A percentile compares a stretch with the other conserved stretches of the same genome.
Conservation (phyloP, 768 basidiomycete genomes). For the Nevesoporus exiguus region DNA sequence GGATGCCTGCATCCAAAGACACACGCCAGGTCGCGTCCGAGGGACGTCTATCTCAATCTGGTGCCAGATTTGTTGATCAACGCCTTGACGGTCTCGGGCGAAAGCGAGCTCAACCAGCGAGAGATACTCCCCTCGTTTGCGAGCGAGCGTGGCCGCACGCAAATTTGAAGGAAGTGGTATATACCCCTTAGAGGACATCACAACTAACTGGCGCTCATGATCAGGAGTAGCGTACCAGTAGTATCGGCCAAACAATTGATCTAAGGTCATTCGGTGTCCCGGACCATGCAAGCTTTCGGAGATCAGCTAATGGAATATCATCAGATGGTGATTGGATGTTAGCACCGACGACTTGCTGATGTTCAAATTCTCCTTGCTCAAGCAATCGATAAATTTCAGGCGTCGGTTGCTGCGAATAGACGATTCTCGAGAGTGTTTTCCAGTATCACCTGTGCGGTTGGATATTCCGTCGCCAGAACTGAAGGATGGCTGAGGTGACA, state of each 20-base stretch:
- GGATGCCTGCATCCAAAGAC: conserved; percentile 84
- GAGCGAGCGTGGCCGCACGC: conserved; percentile 70
- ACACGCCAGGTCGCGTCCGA: conserved; percentile 86
- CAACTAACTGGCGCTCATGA: conserved; percentile 1
- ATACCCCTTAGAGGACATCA: conserved; percentile 65
- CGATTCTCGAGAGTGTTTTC: conserved; percentile 65
- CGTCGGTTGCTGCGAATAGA: conserved; percentile 77
- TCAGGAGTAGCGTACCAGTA: conserved; percentile 62
- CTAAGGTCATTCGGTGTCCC: conserved; percentile 87
- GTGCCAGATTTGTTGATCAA: conserved; percentile 98
- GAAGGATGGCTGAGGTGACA: conserved; percentile 3
- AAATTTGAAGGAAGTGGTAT: conserved; percentile 79
- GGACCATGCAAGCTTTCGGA: conserved; percentile 92
- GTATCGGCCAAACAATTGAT: conserved; percentile 90
- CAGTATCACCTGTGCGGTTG: conserved; percentile 36
- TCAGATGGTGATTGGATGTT: conserved; percentile 1
- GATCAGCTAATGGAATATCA: conserved; percentile 49
- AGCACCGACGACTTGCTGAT: conserved; percentile 52
- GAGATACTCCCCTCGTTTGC: conserved; percentile 90
- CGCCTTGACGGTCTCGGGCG: conserved; percentile 74
- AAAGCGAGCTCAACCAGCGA: conserved; percentile 90
- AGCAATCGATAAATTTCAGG: conserved; percentile 78
- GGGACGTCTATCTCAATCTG: conserved; percentile 99
- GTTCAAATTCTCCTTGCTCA: conserved; percentile 74
- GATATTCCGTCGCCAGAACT: conserved; percentile 9